phyloP scores from a whole-genome alignment of 192 early-diverging fungal genomes.

The Coemansia sp. region DNA sequence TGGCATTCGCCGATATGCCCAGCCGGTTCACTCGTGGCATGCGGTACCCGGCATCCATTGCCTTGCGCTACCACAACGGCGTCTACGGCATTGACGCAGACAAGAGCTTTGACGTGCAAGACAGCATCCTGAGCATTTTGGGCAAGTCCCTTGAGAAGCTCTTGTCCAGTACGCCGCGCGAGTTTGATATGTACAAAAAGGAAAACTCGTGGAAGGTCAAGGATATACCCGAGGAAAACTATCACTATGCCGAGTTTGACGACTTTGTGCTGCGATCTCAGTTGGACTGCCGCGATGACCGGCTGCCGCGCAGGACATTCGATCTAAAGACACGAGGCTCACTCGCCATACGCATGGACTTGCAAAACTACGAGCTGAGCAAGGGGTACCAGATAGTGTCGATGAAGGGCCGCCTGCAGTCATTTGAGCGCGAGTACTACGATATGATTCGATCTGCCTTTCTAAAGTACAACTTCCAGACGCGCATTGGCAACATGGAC shows the following conservation, averaged over 20 bases:
- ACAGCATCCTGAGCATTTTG: conserved; percentile 73
- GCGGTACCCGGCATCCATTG: conserved; percentile 69
- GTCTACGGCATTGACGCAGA: conserved; percentile 85
- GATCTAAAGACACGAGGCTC: conserved; percentile 91
- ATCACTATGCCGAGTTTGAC: conserved; percentile 68
- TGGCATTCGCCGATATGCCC: conserved; percentile 64
- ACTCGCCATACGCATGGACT: conserved; percentile 79
- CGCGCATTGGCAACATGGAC: conserved; percentile 93
- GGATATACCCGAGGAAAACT: conserved; percentile 63
- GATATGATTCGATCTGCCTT: conserved; percentile 93
- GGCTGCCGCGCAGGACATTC: conserved; percentile 79
- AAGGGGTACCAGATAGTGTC: conserved; percentile 70
- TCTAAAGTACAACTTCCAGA: conserved; percentile 88
- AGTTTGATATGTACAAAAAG: conserved; percentile 72
- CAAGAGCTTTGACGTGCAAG: conserved; percentile 69
- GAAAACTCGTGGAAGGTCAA: conserved; percentile 57
- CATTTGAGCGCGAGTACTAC: conserved; percentile 91
- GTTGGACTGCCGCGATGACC: conserved; percentile 79
- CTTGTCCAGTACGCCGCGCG: conserved; percentile 65
- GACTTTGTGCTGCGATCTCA: conserved; percentile 86
- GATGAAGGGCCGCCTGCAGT: conserved; percentile 68
- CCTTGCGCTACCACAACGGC: conserved; percentile 69
- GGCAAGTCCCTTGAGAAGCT: conserved; percentile 90
- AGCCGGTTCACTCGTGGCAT: conserved; percentile 63
- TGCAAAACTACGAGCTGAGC: conserved; percentile 68